Conservation (phyloP, 2,329 filamentous ascomycete species). For the Clonostachys rhizophaga region DNA sequence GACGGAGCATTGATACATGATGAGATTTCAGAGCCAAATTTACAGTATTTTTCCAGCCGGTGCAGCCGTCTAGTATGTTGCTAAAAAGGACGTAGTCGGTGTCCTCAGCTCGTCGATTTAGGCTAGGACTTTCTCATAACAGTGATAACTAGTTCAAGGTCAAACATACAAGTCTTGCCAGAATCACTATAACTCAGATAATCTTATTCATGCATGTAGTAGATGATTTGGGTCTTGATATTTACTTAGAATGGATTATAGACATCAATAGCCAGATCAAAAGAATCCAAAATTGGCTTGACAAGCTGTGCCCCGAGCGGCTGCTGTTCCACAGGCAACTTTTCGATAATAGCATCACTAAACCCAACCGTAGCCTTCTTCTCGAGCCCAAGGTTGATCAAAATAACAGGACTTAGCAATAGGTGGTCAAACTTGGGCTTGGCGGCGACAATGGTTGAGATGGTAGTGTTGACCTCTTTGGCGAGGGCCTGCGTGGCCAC, state of each 20-base stretch:
- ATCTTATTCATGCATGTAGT: no score
- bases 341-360: constrained; percentile 26
- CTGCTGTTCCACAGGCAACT: constrained; percentile 28
- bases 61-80: no score
- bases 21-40: no score
- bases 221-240: no score
- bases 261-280: constrained; percentile 26
- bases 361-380: constrained; percentile 30
- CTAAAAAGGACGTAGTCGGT: no score
- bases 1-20: no score
- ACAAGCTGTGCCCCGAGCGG: constrained; percentile 24
- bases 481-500: constrained; percentile 25
- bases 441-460: constrained; percentile 27
- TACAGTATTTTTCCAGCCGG: no score
- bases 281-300: constrained; percentile 28
- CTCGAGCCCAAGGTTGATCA: constrained; percentile 33
- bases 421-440: constrained; percentile 39
- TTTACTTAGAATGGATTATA: constrained; percentile 11
- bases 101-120: no score
- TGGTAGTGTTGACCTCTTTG: constrained; percentile 26
- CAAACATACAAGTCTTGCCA: no score
- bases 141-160: no score
- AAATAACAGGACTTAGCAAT: constrained; percentile 33
- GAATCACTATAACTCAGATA: no score
- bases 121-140: no score